Evolutionary conservation across 352 stramenopile genomes (phyloP).

Genomic region (Phytophthora europaea): DNA sequence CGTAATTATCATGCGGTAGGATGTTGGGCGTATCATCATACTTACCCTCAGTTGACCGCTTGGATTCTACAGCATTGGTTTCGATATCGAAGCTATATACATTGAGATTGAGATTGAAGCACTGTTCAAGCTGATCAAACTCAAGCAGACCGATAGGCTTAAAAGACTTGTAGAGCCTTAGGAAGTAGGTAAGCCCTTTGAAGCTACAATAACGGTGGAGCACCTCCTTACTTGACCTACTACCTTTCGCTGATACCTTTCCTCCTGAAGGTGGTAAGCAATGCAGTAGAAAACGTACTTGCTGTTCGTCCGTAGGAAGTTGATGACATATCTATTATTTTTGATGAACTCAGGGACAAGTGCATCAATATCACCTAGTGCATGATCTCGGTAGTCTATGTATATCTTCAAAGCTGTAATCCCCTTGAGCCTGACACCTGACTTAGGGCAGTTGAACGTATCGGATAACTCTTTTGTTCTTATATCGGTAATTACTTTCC

Average conservation of each 20-base stretch:
- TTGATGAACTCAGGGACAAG: not conserved
- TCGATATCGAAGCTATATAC: no score
- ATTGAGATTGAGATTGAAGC: no score
- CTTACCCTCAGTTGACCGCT: no score
- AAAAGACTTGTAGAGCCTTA: no score
- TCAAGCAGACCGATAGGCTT: no score
- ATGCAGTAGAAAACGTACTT: not conserved
- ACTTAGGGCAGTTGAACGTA: conserved; percentile 3
- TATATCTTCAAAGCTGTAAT: conserved; percentile 18
- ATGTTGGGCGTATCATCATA: conserved; percentile 11
- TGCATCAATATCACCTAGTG: not conserved
- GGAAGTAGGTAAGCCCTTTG: no score
- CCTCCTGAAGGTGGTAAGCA: no score
- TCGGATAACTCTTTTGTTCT: conserved; percentile 15
- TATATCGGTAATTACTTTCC: conserved; percentile 10
- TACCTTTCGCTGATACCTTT: not conserved
- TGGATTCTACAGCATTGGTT: no score
- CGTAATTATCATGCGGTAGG: conserved; percentile 2
- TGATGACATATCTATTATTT: conserved; percentile 22
- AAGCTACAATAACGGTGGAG: no score
- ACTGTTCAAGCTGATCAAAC: no score
- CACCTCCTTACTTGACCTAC: not conserved
- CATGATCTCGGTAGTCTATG: conserved; percentile 6
- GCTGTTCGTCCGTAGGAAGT: conserved; percentile 18
- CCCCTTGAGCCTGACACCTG: conserved; percentile 5